Evolutionary conservation across 2,329 filamentous ascomycete species (phyloP).

Genomic region (Penicillium sp.): DNA sequence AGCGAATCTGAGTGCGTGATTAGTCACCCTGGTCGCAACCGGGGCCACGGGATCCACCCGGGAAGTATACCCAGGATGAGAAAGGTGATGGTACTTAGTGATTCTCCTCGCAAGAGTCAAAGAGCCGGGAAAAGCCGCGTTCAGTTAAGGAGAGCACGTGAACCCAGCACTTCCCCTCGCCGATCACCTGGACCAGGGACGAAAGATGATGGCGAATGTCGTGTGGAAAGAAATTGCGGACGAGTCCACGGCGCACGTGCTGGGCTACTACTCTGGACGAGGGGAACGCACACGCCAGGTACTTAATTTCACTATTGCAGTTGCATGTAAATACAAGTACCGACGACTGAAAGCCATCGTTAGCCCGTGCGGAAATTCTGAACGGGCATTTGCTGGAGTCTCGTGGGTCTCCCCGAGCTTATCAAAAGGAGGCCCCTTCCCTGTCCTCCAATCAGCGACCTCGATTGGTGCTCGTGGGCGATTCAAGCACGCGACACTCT

Average conservation of each 20-base stretch:
- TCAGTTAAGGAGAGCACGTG: background rate
- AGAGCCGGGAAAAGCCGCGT: background rate
- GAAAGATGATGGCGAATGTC: background rate
- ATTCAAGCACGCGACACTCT: slow-evolving; percentile 38
- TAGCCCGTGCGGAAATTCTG: too few species aligned
- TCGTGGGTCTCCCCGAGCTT: too few species aligned
- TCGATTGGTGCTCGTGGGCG: slow-evolving; percentile 29
- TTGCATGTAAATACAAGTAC: background rate
- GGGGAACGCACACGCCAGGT: background rate
- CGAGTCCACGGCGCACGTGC: slow-evolving; percentile 21
- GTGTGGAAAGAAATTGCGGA: background rate
- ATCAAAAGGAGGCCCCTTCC: slow-evolving; percentile 12
- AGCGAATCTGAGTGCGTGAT: too few species aligned
- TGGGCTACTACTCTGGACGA: slow-evolving; percentile 19
- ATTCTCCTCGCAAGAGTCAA: too few species aligned
- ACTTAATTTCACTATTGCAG: background rate
- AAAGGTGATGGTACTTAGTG: too few species aligned
- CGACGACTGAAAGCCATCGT: background rate
- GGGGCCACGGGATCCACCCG: too few species aligned
- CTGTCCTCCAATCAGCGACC: slow-evolving; percentile 26
- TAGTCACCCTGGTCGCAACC: too few species aligned
- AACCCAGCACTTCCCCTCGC: background rate
- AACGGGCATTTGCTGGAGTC: too few species aligned
- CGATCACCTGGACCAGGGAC: background rate
- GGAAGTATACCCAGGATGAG: too few species aligned